A percentile compares a stretch with the other conserved stretches of the same genome.
These are phyloP conservation scores for Sporothrix brasiliensis DNA, from an alignment of 2,329 filamentous ascomycete genomes.

Conservation along the genomic window DNA sequence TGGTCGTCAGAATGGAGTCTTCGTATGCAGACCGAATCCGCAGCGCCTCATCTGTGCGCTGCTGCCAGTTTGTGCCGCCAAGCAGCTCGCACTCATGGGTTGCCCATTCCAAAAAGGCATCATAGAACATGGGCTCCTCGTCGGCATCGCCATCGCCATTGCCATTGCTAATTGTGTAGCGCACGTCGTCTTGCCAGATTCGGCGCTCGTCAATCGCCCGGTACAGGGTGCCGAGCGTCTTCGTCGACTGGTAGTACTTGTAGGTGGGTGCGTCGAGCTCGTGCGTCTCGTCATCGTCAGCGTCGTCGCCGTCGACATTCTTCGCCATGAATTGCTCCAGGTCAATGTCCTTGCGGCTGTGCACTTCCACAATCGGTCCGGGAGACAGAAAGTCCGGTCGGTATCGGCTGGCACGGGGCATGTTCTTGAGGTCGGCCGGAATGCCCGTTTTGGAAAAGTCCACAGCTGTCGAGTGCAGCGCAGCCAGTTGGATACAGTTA, in stretches of 20 bases:
- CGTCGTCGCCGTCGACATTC: slow-evolving; percentile 49
- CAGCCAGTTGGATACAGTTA: slow-evolving; percentile 60
- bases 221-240: slow-evolving; percentile 71
- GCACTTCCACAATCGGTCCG: slow-evolving; percentile 50
- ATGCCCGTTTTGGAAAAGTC: slow-evolving; percentile 78
- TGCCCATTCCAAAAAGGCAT: slow-evolving; percentile 45
- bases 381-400: slow-evolving; percentile 60
- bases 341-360: slow-evolving; percentile 50
- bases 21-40: slow-evolving; percentile 56
- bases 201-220: slow-evolving; percentile 71
- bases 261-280: slow-evolving; percentile 49
- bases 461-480: slow-evolving; percentile 70
- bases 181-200: slow-evolving; percentile 60
- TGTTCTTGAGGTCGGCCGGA: slow-evolving; percentile 51
- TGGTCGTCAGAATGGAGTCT: slow-evolving; percentile 47
- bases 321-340: slow-evolving; percentile 43
- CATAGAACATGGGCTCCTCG: slow-evolving; percentile 48
- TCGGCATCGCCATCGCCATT: slow-evolving; percentile 37
- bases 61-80: slow-evolving; percentile 44
- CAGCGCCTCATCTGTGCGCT: slow-evolving; percentile 46
- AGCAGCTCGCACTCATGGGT: slow-evolving; percentile 40
- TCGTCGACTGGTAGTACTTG: slow-evolving; percentile 67
- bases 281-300: slow-evolving; percentile 52
- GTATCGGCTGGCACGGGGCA: slow-evolving; percentile 47
- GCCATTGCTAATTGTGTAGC: slow-evolving; percentile 38